Evolutionary conservation across 2,329 filamentous ascomycete genomes (phyloP), one percentile per base, ranked within the genome.

Genomic region (Nigrospora sphaerica): DNA sequence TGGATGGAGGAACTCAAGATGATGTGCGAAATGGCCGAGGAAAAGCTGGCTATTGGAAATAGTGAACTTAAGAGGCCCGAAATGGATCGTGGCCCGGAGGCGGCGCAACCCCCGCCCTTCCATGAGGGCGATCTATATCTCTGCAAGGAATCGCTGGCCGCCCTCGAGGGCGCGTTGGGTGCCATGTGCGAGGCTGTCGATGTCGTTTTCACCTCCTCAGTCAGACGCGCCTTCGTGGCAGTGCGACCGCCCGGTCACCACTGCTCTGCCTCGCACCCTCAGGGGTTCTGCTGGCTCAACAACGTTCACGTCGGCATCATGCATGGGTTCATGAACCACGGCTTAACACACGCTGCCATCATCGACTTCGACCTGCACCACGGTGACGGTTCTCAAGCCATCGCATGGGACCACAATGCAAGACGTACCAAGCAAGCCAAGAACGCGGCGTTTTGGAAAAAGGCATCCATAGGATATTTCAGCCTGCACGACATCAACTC

Each of bases 401-500:
- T 98, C 56, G 77, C 92, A 0, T 97, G 92, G 92, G 80, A 86
- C 37, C 88, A 95, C 57, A 98, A 97, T 61, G 74, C 79, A 41
- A 83, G 86, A 50, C 80, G 85, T 36, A 64, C 72, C 4, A 72
- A 68, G 14, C 71, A 83, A 36, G 64, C 80, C 7, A 90, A 86
- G 63, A 92, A 88, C 59, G 81, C 84, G 1, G 75, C 85, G 1
- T 72, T 76, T 31, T 86, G 85, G 75, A 92, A 92, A 68, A 93
- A 88, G 70, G 83, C 85, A 0, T 84, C 86, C 0, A 93, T 97
- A 57, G 93, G 91, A 11, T 98, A 98, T 62, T 97, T 95, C 65
- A 96, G 91, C 63, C 65, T 98, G 38, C 93, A 98, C 63, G 93
- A 98, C 60, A 96, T 98, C 70, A 97, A 98, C 66, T 97, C 92